Evolutionary conservation across 371 early-diverging fungal species (phyloP), one percentile per base, ranked within the genome.

Genomic region (Batrachochytrium dendrobatidis): DNA sequence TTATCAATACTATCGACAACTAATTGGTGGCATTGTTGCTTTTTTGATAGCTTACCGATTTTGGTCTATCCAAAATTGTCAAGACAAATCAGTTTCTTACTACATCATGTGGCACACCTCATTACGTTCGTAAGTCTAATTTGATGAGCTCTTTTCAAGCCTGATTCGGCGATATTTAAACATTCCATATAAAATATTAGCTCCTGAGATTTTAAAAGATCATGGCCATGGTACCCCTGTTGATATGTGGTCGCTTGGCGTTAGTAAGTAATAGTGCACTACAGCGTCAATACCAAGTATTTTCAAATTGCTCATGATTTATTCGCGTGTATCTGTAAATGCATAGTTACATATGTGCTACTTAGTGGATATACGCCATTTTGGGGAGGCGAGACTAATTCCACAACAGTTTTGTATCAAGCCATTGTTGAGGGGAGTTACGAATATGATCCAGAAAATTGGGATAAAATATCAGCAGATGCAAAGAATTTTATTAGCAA

Each of bases 401-500:
- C 65, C 44, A 64, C 63, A 35, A 39, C 66, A 3, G 50, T 39
- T 8, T 51, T 74, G 29, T 71, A 74, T 57, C 65, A 85, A 25
- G 84, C 83, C 24, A 92, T 92, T 57, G 67, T 89, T 49, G 71
- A 71, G 34, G 87, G 86, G 57, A 82, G 88, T 32, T 92, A 86
- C 63, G 75, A 73, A 20, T 92, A 85, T 74, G 87, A 85, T 53
- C 84, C 84, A 33, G 83, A 85, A 65, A 85, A 84, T 67, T 92
- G 90, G 91, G 49, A 39, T 17, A 22, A 56, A 12, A 60, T 70
- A 35, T 64, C 64, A 1, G 26, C 31, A 1, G 22, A 57, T 83
- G 95, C 95, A 52, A 94, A 92, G 68, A 88, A 90, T 65, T 94
- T 96, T 62, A 92, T 96, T 61, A 75, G 83, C n/a, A 73, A 71